Conservation (phyloP, 768 basidiomycete genomes). For the Nidularia sp. region DNA sequence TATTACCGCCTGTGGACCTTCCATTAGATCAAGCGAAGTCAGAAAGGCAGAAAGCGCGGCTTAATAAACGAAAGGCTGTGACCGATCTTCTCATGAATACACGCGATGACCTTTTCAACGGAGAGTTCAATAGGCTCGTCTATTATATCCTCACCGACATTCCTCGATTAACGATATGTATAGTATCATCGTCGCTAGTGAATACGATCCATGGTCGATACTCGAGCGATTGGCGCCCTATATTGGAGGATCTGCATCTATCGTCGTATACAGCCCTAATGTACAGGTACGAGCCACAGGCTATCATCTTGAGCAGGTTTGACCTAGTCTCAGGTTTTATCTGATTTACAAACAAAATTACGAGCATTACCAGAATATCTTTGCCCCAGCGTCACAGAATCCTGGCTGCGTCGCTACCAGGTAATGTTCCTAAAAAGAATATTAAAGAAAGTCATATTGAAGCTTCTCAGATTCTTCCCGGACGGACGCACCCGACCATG, state of each 20-base stretch:
- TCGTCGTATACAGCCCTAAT: conserved; percentile 84
- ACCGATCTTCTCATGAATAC: conserved; percentile 55
- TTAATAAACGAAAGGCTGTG: conserved; percentile 76
- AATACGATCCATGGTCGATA: conserved; percentile 83
- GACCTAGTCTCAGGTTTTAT: conserved; percentile 50
- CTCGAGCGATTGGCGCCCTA: conserved; percentile 71
- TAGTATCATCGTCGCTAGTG: conserved; percentile 76
- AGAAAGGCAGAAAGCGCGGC: conserved; percentile 64
- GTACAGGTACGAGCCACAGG: conserved; percentile 51
- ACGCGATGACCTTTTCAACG: conserved; percentile 78
- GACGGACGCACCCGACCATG: conserved; percentile 95
- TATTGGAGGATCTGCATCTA: conserved; percentile 79
- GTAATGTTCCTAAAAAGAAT: conserved; percentile 17
- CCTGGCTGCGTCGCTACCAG: conserved; percentile 88
- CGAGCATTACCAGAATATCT: conserved; percentile 66
- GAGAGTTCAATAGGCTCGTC: conserved; percentile 86
- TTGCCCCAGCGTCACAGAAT: conserved; percentile 77
- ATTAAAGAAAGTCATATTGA: too few relatives aligned
- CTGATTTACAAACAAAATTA: conserved; percentile 70
- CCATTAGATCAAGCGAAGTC: conserved; percentile 58
- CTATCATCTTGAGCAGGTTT: not conserved
- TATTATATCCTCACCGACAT: not conserved
- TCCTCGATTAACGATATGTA: not conserved
- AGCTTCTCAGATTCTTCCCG: conserved; percentile 67
- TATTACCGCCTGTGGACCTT: conserved; percentile 56